A percentile compares a stretch with the other conserved stretches of the same genome.
Evolutionary conservation across 1,139 yeast species (phyloP).

Genomic region (Candida frijolesensis): DNA sequence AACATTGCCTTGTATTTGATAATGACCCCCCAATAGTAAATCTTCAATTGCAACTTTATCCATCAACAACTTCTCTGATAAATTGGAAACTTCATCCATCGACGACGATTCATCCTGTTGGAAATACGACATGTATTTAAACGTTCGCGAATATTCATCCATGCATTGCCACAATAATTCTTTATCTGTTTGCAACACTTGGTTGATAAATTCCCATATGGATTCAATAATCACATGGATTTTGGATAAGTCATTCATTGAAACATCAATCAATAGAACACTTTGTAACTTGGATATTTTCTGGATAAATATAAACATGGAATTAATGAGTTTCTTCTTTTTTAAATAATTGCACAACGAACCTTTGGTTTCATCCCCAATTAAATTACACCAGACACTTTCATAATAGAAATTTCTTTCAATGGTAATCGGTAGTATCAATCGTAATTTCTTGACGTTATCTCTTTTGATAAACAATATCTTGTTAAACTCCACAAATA

Average conservation of each 20-base stretch:
- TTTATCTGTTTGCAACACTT: conserved; percentile 7
- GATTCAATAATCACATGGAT: conserved; percentile 18
- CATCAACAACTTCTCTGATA: conserved; percentile 37
- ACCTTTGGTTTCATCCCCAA: conserved; percentile 61
- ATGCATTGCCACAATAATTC: conserved; percentile 24
- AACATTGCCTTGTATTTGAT: conserved; percentile 23
- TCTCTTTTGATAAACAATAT: conserved; percentile 16
- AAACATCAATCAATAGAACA: conserved; percentile 47
- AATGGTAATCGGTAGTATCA: conserved; percentile 38
- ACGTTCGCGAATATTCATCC: conserved; percentile 47
- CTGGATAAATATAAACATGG: conserved; percentile 37
- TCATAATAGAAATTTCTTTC: conserved; percentile 25
- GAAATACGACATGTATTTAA: conserved; percentile 45
- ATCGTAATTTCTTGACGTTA: conserved; percentile 24
- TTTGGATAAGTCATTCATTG: conserved; percentile 37
- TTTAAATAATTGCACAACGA: conserved; percentile 42
- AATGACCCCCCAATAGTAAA: conserved; percentile 30
- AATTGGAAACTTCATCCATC: conserved; percentile 47
- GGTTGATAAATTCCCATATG: conserved; percentile 28
- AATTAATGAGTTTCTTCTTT: conserved; percentile 21
- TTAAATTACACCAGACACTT: conserved; percentile 53
- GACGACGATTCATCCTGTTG: conserved; percentile 29
- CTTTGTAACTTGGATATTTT: conserved; percentile 31
- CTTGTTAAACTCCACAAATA: conserved; percentile 30
- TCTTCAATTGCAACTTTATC: conserved; percentile 7